Evolutionary conservation across 2,329 filamentous ascomycete species (phyloP).

Genomic region (Fusarium napiforme): DNA sequence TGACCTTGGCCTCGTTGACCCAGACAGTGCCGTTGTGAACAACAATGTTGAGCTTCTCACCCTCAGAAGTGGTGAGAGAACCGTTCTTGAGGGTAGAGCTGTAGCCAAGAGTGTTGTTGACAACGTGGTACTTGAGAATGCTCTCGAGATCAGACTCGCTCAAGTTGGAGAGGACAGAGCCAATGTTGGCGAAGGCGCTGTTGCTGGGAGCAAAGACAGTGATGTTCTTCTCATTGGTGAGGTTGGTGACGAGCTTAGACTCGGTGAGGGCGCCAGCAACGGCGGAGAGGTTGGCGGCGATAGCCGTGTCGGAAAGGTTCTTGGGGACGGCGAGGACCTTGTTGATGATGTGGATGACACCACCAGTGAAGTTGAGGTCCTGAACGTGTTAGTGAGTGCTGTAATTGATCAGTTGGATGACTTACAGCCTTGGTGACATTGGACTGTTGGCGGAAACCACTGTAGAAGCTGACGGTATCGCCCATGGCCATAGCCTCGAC

Average conservation of each 20-base stretch:
- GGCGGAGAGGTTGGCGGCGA: slow-evolving; percentile 37
- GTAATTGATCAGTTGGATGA: not conserved
- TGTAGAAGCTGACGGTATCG: slow-evolving; percentile 58
- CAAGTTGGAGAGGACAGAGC: slow-evolving; percentile 58
- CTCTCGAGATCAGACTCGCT: slow-evolving; percentile 56
- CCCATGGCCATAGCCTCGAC: slow-evolving; percentile 55
- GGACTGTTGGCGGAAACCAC: slow-evolving; percentile 52
- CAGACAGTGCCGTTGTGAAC: slow-evolving; percentile 53
- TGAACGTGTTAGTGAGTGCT: slow-evolving; percentile 2
- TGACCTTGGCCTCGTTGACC: slow-evolving; percentile 56
- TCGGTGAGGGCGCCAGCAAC: slow-evolving; percentile 42
- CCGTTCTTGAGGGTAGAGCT: slow-evolving; percentile 43
- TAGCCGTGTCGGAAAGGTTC: slow-evolving; percentile 47
- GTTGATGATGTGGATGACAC: slow-evolving; percentile 63
- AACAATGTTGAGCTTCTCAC: slow-evolving; percentile 55
- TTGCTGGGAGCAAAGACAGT: slow-evolving; percentile 73
- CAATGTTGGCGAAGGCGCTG: slow-evolving; percentile 66
- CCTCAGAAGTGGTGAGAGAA: slow-evolving; percentile 36
- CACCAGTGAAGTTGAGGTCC: slow-evolving; percentile 57
- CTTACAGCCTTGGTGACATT: slow-evolving; percentile 50
- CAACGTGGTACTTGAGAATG: slow-evolving; percentile 71
- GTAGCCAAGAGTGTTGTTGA: slow-evolving; percentile 60
- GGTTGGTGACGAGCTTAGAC: slow-evolving; percentile 38
- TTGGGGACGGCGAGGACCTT: slow-evolving; percentile 53
- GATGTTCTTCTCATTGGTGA: slow-evolving; percentile 48